Base-by-base conservation (phyloP, 2,329 filamentous ascomycete genomes). In the Camillea tinctor region DNA sequence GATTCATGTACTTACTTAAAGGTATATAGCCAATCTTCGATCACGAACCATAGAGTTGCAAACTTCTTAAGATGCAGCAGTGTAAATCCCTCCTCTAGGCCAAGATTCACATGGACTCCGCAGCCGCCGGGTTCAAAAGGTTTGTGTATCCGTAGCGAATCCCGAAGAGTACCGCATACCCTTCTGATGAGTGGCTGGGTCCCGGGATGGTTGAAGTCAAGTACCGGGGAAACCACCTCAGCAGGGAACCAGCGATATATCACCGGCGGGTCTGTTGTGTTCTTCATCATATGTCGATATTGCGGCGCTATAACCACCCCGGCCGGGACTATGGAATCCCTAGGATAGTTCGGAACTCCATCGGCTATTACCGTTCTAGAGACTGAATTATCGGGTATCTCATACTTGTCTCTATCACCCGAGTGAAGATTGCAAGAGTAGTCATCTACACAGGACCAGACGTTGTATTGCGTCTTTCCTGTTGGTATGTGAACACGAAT, bases 61-160 rank as follows among this genome's bases (percentile, higher is more conserved):
- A 71, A 64, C 53, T 64, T 68, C 55, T 71, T 71, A 19, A 71
- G 56, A 21, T 65, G 58, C 6, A 66, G 44, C 13, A 71, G 48
- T 2, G 54, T 65, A 60, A 61, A 71, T 6, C 66, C 66, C 0
- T 20, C 52, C 50, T 66, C 61, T 24, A 67, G 63, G 3, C 68
- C 68, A 13, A 69, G 55, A 19, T 71, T 66, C 5, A 71, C 22
- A 19, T 71, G 68, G 1, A 70, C 22, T 1, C 67, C 68, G 1
- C 23, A 51, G 0, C 6, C 3, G 2, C 60, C 15, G 0, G 1
- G 0, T 0, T 9, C 1, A 50, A 61, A 57, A 1, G 69, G 69
- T 55, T 69, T 69, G 23, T 70, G 68, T 21, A 71, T 62, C 20
- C 68, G 61, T 1, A 66, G 55, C 22, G 19, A 11, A n/a, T 62